These are phyloP conservation scores for Puccinia triticina DNA, from an alignment of 1,284 basidiomycete species.

Conservation along the genomic window DNA sequence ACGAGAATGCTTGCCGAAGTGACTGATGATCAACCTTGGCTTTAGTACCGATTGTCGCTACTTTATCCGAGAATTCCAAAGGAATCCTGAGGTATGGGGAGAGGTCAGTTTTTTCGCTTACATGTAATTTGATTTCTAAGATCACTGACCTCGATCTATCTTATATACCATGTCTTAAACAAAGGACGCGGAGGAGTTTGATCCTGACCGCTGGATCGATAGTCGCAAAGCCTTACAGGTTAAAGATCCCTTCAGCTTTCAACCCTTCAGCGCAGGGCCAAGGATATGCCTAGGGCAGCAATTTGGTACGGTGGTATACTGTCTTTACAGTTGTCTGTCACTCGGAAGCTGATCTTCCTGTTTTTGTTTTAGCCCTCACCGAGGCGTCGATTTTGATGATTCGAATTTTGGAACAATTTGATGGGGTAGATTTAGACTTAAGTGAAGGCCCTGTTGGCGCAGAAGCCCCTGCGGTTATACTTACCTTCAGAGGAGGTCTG, in stretches of 20 bases:
- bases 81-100: constrained; percentile 54
- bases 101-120: constrained; percentile 60
- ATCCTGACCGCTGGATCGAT: constrained; percentile 66
- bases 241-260: constrained; percentile 52
- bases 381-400: constrained; percentile 72
- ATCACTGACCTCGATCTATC: constrained; percentile 56
- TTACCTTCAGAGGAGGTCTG: constrained; percentile 36
- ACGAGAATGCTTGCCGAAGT: not conserved
- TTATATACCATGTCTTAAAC: constrained; percentile 64
- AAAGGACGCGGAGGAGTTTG: constrained; percentile 69
- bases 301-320: constrained; percentile 62
- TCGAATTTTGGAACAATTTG: constrained; percentile 69
- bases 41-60: constrained; percentile 65
- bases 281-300: constrained; percentile 69
- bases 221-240: constrained; percentile 24
- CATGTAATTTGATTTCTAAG: not conserved
- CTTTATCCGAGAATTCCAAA: constrained; percentile 62
- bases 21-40: constrained; percentile 61
- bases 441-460: not conserved
- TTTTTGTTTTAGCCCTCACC: constrained; percentile 64
- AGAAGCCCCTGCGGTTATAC: constrained; percentile 21
- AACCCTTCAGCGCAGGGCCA: constrained; percentile 53
- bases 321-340: no score
- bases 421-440: constrained; percentile 65
- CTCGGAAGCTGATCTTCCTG: not conserved